Percentiles rank a stretch among this genome's conserved stretches.
These are phyloP conservation scores for Thyridium curvatum DNA, from an alignment of 2,329 filamentous ascomycete species.

Conservation along the genomic window DNA sequence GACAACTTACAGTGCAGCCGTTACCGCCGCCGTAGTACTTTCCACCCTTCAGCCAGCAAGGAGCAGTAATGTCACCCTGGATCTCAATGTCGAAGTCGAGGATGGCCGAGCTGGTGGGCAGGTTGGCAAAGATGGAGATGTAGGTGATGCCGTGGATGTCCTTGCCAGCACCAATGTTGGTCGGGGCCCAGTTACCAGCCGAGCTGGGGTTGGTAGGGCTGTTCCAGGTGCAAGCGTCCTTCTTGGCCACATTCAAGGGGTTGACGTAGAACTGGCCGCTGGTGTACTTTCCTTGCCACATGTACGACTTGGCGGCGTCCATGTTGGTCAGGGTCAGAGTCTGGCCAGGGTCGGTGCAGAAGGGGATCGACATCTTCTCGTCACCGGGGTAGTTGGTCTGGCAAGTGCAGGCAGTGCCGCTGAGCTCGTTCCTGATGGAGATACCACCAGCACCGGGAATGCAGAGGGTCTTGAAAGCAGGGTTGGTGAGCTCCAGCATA, in stretches of 20 bases:
- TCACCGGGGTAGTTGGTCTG: slow-evolving; percentile 94
- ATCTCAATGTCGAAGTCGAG: slow-evolving; percentile 80
- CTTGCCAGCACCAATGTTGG: slow-evolving; percentile 78
- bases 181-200: slow-evolving; percentile 79
- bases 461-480: slow-evolving; percentile 64
- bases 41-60: slow-evolving; percentile 62
- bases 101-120: slow-evolving; percentile 61
- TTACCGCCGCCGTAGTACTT: slow-evolving; percentile 50
- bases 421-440: slow-evolving; percentile 68
- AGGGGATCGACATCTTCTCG: slow-evolving; percentile 79
- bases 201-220: slow-evolving; percentile 40
- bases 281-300: slow-evolving; percentile 67
- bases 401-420: slow-evolving; percentile 66
- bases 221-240: slow-evolving; percentile 72
- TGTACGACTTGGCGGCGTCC: slow-evolving; percentile 65
- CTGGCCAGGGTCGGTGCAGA: slow-evolving; percentile 54
- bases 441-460: slow-evolving; percentile 65
- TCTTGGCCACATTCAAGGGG: slow-evolving; percentile 60
- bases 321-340: slow-evolving; percentile 68
- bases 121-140: slow-evolving; percentile 80
- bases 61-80: slow-evolving; percentile 50
- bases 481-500: slow-evolving; percentile 72
- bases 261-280: slow-evolving; percentile 98
- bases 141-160: slow-evolving; percentile 60
- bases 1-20: slow-evolving; percentile 76